Evolutionary conservation across 805 yeast species (phyloP), one percentile per base, ranked within the genome.

Genomic region (Yarrowia keelungensis): DNA sequence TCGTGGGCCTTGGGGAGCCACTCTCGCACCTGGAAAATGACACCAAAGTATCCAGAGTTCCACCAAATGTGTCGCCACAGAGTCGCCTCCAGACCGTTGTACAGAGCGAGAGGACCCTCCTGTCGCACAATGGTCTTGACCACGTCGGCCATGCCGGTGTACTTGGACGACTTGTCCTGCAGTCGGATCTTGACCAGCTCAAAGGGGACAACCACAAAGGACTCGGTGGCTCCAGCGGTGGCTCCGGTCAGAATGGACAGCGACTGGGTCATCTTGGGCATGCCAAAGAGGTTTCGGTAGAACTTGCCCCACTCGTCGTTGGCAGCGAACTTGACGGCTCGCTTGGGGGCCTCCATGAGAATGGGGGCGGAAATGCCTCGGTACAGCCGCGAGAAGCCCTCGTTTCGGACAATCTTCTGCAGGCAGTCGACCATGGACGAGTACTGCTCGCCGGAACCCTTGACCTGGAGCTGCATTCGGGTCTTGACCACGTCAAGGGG

Each of bases 11-110:
- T 82, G 74, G 98, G 98, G 81, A 95, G 83, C 71, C 91, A 73
- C 8, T 82, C 75, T 79, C 97, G 87, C 69, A 92, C 88, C 81
- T 92, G 97, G 86, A 87, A 90, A 74, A 95, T 95, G 74, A 90
- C 86, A 72, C 99, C 99, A 78, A 95, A 95, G 82, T 95, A 95
- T 70, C 98, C 98, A 56, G 97, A 97, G 81, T 95, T 95, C 99
- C 99, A 95, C 70, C 87, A 82, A 70, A 91, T 86, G 79, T 95
- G 98, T 85, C 99, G 90, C 97, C 97, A 95, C 76, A 95, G 80
- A 10, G 99, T 95, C 36, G 98, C 92, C 82, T 95, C 99, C 73
- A 95, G 83, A 70, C 99, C 99, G 77, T 91, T 92, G 80, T 94
- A 95, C 76, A 95, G 80, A 38, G 97, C 92, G 69, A 91, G 79